These are phyloP conservation scores for Stephanodiscus triporus DNA, from an alignment of 108 stramenopile species.

Conservation along the genomic window DNA sequence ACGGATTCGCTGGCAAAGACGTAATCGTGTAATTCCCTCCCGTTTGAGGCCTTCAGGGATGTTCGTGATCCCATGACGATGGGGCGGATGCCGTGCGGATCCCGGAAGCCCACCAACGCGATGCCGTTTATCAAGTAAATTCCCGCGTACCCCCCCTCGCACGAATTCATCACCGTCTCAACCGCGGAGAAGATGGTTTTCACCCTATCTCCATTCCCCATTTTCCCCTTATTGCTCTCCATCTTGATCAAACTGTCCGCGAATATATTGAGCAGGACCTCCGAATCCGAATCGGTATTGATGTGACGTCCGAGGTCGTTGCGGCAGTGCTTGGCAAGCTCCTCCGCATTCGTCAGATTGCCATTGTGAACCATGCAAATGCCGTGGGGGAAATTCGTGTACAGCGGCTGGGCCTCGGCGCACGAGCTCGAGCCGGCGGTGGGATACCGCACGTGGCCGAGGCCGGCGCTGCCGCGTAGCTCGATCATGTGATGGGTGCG, in stretches of 20 bases:
- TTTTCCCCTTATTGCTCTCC: constrained; percentile 26
- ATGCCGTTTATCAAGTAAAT: constrained; percentile 94
- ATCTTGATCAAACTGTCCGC: constrained; percentile 87
- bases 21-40: constrained; percentile 69
- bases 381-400: constrained; percentile 98
- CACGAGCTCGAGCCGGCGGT: constrained; percentile 90
- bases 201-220: constrained; percentile 39
- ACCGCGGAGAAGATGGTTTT: constrained; percentile 80
- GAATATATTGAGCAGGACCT: constrained; percentile 95
- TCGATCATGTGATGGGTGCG: constrained; percentile 93
- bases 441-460: constrained; percentile 98
- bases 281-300: constrained; percentile 98
- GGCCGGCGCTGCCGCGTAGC: constrained; percentile 89
- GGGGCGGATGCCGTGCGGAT: constrained; percentile 98
- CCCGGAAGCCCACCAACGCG: constrained; percentile 96
- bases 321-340: constrained; percentile 61
- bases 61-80: constrained; percentile 87
- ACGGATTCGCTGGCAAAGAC: constrained; percentile 95
- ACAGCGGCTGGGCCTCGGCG: constrained; percentile 96
- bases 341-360: constrained; percentile 93
- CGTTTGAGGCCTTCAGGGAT: constrained; percentile 28
- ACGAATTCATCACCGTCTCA: constrained; percentile 79
- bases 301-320: constrained; percentile 78
- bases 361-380: constrained; percentile 99
- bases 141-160: constrained; percentile 95